Evolutionary conservation across 208 protist species (phyloP).

Genomic region (Crithidia brevicula): DNA sequence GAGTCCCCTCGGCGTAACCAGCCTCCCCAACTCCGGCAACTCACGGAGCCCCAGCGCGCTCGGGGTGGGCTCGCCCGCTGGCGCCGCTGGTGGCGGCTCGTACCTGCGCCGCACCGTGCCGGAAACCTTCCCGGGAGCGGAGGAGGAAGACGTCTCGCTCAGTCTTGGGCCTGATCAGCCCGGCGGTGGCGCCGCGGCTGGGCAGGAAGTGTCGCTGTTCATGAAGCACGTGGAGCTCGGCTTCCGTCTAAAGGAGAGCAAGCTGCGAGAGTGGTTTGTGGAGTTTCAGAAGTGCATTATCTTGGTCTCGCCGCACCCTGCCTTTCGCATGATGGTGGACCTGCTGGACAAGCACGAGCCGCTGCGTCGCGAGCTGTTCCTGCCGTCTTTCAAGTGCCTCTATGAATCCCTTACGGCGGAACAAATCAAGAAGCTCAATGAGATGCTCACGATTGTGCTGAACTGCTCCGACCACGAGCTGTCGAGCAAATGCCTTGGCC

Average conservation of each 20-base stretch:
- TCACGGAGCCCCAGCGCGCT: conserved; percentile 12
- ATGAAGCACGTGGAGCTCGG: conserved; percentile 88
- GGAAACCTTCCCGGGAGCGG: conserved; percentile 23
- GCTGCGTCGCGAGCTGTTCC: conserved; percentile 87
- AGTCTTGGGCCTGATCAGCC: conserved; percentile 15
- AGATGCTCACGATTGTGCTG: conserved; percentile 83
- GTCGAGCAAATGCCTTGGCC: conserved; percentile 79
- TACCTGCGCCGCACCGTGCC: conserved; percentile 33
- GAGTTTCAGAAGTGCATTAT: conserved; percentile 92
- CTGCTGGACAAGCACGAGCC: conserved; percentile 93
- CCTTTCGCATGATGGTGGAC: conserved; percentile 90
- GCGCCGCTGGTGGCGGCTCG: conserved; percentile 14
- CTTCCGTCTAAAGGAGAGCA: conserved; percentile 74
- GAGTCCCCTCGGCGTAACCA: conserved; percentile 5
- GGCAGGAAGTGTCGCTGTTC: conserved; percentile 73
- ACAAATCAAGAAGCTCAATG: conserved; percentile 88
- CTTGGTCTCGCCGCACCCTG: conserved; percentile 83
- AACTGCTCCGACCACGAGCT: conserved; percentile 84
- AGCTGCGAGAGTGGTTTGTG: conserved; percentile 88
- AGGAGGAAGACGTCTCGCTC: conserved; percentile 31
- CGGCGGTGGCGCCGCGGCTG: conserved; percentile 10
- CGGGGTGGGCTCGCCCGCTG: conserved; percentile 12
- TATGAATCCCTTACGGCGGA: conserved; percentile 86
- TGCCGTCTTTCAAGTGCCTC: conserved; percentile 90
- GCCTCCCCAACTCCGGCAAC: conserved; percentile 15